Percentiles rank a stretch among this genome's conserved stretches.
Evolutionary conservation across 768 basidiomycete species (phyloP).

Genomic region (Strobilomyces confusus): DNA sequence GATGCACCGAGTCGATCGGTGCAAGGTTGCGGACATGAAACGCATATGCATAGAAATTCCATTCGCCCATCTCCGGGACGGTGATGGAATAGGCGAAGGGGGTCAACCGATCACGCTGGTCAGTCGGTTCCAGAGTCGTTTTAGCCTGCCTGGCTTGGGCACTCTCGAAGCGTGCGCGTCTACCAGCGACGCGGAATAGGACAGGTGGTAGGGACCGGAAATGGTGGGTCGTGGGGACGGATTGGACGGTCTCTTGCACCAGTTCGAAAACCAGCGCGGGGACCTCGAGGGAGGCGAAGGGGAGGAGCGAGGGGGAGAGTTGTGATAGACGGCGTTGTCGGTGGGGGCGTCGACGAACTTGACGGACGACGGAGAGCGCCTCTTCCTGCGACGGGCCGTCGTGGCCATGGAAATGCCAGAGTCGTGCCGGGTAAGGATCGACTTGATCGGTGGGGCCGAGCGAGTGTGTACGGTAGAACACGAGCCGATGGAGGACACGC

Average conservation of each 20-base stretch:
- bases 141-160: conserved; percentile 25
- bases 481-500: conserved; percentile 39
- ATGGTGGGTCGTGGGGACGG: conserved; percentile 27
- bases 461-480: conserved; percentile 29
- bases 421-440: conserved; percentile 53
- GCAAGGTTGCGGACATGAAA: conserved; percentile 14
- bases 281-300: conserved; percentile 11
- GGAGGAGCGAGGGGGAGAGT: conserved; percentile 12
- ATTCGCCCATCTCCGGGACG: background rate
- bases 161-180: conserved; percentile 18
- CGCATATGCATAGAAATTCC: background rate
- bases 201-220: conserved; percentile 31
- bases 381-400: conserved; percentile 28
- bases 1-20: conserved; percentile 21
- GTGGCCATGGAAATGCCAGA: conserved; percentile 44
- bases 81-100: background rate
- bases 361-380: conserved; percentile 45
- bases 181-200: conserved; percentile 30
- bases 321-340: conserved; percentile 11
- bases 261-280: conserved; percentile 24
- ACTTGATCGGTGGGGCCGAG: conserved; percentile 37
- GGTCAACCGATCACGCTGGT: conserved; percentile 19
- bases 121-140: conserved; percentile 25
- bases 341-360: conserved; percentile 70
- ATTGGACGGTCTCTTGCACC: conserved; percentile 22